Base-by-base conservation (phyloP, 768 basidiomycete species). In the Collybiopsis confluens region DNA sequence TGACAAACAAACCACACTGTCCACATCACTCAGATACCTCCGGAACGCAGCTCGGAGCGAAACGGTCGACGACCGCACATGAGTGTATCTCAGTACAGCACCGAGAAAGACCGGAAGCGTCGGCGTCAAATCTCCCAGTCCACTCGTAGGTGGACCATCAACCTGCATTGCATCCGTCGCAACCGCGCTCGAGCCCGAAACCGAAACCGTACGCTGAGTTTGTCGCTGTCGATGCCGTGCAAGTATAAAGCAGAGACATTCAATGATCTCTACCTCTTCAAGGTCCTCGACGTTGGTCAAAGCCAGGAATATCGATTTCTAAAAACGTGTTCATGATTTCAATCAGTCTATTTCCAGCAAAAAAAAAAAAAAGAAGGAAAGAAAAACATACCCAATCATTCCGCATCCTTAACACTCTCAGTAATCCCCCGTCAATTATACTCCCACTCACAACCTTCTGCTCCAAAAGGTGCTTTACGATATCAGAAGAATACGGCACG, bases 331-430 rank as follows among this genome's bases (percentile, higher is more conserved):
- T 26, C 20, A 28, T 21, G 27, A 26, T n/a, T n/a, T n/a, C n/a
- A 43, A 15, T 45, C 7, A 45, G 44, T 23, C n/a, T 0, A 21
- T 10, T 20, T n/a, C n/a, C 30, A 24, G 38, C 21, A 30, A 54
- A 24, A 48, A 46, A 51, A 36, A 24, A 30, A 0, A 20, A 35
- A 9, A 21, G 11, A 7, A 16, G 11, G n/a, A 21, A 27, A 23
- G 10, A 45, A 49, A 61, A n/a, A n/a, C 75, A 52, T 62, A 83
- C 90, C 90, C 90, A 92, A 61, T 92, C 90, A 40, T 73, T 71
- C 54, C 74, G 76, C 48, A 73, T 64, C 43, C 74, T 69, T 30
- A 92, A 65, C 1, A 73, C 72, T 8, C 71, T 70, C 35, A 91
- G 60, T 16, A 92, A 65, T 2, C 82, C 83, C 11, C 76, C 79